Base-by-base conservation (phyloP, 1,139 yeast species). In the Debaryomyces psychrophilus region DNA sequence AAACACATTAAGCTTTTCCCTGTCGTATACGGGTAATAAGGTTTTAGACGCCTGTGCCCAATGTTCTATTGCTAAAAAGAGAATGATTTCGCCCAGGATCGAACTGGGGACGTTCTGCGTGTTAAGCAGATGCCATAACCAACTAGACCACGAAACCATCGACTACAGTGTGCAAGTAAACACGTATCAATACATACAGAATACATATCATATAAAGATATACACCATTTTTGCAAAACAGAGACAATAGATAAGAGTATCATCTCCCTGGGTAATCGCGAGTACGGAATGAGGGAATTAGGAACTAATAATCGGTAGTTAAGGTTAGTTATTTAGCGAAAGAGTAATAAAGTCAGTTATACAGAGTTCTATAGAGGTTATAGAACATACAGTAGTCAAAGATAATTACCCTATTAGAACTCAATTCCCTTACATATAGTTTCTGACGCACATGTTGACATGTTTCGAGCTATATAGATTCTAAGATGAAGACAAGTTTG, bases 71-170 rank as follows among this genome's bases (percentile, higher is more conserved):
- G 22, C n/a, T n/a, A 20, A 20, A 5, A 22, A 7, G 23, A 6
- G 17, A 11, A 25, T 49, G 51, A 49, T 49, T 49, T 43, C 45
- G 52, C 50, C 50, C 52, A 49, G 52, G 50, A 46, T 46, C 50
- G 48, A 90, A 90, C 97, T 88, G 96, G 96, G 96, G 96, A 90
- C 96, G 92, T 88, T 87, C 92, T 87, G 96, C 96, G 96, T 89
- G 96, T 89, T 88, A 89, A 87, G 96, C 96, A 88, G 92, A 86
- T 87, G 96, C 95, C 96, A 88, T 89, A 81, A 89, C 96, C 96
- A 73, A 88, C 96, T 89, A 89, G 96, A 89, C 96, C 96, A 89
- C 89, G 68, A 59, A 70, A 70, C 76, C 76, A 50, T 6, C 11
- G 4, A 9, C 17, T 3, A 15, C 14, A 5, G 3, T 31, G 12